These are phyloP conservation scores for Calocybe cyanea DNA, from an alignment of 768 basidiomycete genomes.

Conservation along the genomic window DNA sequence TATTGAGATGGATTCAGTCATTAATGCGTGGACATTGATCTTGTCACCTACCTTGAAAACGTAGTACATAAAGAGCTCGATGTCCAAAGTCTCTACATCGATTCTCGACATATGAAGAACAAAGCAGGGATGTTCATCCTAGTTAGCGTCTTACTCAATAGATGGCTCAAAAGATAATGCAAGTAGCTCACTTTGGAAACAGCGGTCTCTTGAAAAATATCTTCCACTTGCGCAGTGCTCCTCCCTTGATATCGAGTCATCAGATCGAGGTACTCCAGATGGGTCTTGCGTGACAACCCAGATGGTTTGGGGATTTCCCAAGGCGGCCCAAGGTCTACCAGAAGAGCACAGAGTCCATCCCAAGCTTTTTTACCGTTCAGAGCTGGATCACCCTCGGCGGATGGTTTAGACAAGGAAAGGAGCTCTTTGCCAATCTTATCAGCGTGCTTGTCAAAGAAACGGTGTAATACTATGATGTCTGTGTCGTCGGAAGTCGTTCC, in stretches of 20 bases:
- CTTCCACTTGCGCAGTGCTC: slow-evolving; percentile 56
- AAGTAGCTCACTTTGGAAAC: slow-evolving; percentile 37
- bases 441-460: slow-evolving; percentile 80
- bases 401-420: slow-evolving; percentile 63
- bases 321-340: slow-evolving; percentile 75
- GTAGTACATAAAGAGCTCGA: slow-evolving; percentile 74
- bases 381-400: slow-evolving; percentile 52
- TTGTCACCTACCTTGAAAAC: slow-evolving; percentile 58
- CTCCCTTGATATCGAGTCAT: slow-evolving; percentile 62
- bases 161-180: not conserved
- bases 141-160: not conserved
- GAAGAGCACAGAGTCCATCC: slow-evolving; percentile 73
- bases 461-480: slow-evolving; percentile 77
- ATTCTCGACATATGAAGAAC: slow-evolving; percentile 64
- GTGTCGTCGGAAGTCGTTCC: slow-evolving; percentile 80
- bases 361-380: slow-evolving; percentile 75
- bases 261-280: slow-evolving; percentile 64
- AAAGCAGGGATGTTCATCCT: slow-evolving; percentile 54
- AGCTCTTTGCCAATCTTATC: slow-evolving; percentile 88
- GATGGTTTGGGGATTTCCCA: slow-evolving; percentile 66
- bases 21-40: not conserved
- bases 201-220: slow-evolving; percentile 60
- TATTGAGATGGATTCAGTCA: slow-evolving; percentile 18
- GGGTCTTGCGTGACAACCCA: slow-evolving; percentile 39
- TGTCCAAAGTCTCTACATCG: slow-evolving; percentile 75